Evolutionary conservation across 2,329 filamentous ascomycete species (phyloP).

Genomic region (Lecanicillium sp.): DNA sequence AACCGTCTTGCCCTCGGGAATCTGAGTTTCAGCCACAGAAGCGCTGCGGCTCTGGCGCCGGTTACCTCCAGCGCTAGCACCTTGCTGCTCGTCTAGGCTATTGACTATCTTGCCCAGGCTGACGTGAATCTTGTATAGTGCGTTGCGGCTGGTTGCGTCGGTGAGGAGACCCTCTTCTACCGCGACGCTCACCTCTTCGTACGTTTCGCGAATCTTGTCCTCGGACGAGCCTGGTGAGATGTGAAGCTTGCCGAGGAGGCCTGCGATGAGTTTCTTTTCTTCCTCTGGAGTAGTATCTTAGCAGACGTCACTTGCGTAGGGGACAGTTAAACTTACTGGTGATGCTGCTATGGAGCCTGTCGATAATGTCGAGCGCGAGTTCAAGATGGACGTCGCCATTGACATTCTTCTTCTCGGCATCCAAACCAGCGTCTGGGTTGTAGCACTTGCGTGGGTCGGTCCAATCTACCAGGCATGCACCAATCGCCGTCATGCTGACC

Average conservation of each 20-base stretch:
- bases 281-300: conserved; percentile 50
- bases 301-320: conserved; percentile 5
- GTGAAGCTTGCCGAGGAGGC: conserved; percentile 74
- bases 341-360: conserved; percentile 58
- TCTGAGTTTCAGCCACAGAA: conserved; percentile 27
- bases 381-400: conserved; percentile 74
- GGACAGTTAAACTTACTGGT: conserved; percentile 46
- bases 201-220: conserved; percentile 48
- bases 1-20: conserved; percentile 29
- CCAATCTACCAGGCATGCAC: conserved; percentile 84
- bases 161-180: conserved; percentile 53
- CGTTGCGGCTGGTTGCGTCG: conserved; percentile 54
- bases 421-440: conserved; percentile 38
- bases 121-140: conserved; percentile 61
- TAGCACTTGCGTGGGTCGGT: conserved; percentile 81
- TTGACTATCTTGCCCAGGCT: conserved; percentile 61
- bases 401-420: conserved; percentile 54
- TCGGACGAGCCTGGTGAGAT: conserved; percentile 59
- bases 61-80: no score
- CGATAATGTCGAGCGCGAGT: conserved; percentile 68
- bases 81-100: conserved; percentile 38
- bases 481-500: conserved; percentile 70
- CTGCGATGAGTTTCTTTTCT: conserved; percentile 74
- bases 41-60: conserved; percentile 36
- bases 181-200: conserved; percentile 50